Evolutionary conservation across 176 grass and related monocot species (phyloP).

Genomic region (Neostapfia colusana): DNA sequence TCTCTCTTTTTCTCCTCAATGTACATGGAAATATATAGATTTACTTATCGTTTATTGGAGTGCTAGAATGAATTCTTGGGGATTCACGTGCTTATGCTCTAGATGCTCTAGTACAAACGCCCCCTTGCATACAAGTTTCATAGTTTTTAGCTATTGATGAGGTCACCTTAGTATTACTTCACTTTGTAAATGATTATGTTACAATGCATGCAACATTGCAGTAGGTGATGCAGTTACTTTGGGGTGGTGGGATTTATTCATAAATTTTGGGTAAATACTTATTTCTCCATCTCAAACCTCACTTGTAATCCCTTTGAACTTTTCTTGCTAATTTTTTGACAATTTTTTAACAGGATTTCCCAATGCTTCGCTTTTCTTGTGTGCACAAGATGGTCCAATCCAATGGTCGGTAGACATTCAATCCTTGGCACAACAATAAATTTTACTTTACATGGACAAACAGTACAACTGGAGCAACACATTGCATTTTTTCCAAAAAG

Average conservation of each 20-base stretch:
- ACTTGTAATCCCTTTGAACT: constrained; percentile 4
- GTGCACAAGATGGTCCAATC: constrained; percentile 67
- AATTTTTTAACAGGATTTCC: constrained; percentile 57
- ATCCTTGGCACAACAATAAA: constrained; percentile 42
- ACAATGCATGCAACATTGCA: constrained; percentile 34
- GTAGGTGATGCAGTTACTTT: constrained; percentile 65
- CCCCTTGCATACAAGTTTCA: neutral
- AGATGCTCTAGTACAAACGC: constrained; percentile 15
- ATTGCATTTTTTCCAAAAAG: constrained; percentile 41
- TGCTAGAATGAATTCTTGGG: neutral
- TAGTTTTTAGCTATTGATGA: constrained; percentile 3
- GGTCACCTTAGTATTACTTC: constrained; percentile 13
- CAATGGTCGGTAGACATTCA: constrained; percentile 57
- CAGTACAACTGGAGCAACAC: constrained; percentile 33
- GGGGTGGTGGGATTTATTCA: constrained; percentile 87
- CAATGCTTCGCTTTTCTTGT: constrained; percentile 73
- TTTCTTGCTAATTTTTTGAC: constrained; percentile 27
- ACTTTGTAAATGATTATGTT: constrained; percentile 13
- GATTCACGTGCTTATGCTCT: constrained; percentile 23
- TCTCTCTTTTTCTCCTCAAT: neutral
- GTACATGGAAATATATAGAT: constrained; percentile 1
- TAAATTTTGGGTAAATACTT: constrained; percentile 72
- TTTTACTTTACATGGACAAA: constrained; percentile 32
- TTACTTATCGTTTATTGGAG: constrained; percentile 4
- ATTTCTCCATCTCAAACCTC: constrained; percentile 19